Percentiles rank a stretch among this genome's conserved stretches.
Conservation (phyloP, 228 moss, liverwort and hornwort species). For the Sphagnum fallax region DNA sequence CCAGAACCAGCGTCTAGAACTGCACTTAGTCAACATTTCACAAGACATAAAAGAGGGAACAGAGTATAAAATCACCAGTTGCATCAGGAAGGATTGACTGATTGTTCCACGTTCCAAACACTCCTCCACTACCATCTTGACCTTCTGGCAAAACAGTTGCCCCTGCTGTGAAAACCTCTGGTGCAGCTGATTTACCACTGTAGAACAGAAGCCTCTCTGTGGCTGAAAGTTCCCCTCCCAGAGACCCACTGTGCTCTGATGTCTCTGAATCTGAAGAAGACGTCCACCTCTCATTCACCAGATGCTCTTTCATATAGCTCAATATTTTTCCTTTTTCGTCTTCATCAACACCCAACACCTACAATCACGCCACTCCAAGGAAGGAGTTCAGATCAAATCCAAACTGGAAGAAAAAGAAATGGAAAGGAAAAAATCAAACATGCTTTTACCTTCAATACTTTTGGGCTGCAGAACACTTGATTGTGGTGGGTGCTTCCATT, state of each 20-base stretch:
- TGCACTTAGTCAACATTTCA: too few species aligned
- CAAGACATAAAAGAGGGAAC: background rate
- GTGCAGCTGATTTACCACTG: background rate
- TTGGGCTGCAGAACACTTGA: conserved; percentile 16
- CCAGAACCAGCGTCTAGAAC: background rate
- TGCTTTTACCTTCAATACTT: conserved; percentile 15
- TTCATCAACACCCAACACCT: conserved; percentile 15
- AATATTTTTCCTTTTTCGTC: conserved; percentile 23
- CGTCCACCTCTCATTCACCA: background rate
- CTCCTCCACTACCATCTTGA: background rate
- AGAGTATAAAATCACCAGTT: background rate
- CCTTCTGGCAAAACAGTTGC: background rate
- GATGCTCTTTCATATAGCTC: conserved; percentile 14
- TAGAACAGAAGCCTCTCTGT: background rate
- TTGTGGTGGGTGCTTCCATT: conserved; percentile 5
- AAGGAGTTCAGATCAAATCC: background rate
- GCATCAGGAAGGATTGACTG: background rate
- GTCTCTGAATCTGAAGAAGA: conserved; percentile 13
- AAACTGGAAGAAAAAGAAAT: background rate
- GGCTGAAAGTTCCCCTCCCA: background rate
- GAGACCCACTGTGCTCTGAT: conserved; percentile 2
- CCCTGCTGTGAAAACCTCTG: conserved; percentile 1
- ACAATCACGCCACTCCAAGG: background rate
- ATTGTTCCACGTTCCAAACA: background rate
- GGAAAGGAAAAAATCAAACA: background rate